Evolutionary conservation across 2,329 filamentous ascomycete genomes (phyloP).

Genomic region (Botrytis hyacinthi): DNA sequence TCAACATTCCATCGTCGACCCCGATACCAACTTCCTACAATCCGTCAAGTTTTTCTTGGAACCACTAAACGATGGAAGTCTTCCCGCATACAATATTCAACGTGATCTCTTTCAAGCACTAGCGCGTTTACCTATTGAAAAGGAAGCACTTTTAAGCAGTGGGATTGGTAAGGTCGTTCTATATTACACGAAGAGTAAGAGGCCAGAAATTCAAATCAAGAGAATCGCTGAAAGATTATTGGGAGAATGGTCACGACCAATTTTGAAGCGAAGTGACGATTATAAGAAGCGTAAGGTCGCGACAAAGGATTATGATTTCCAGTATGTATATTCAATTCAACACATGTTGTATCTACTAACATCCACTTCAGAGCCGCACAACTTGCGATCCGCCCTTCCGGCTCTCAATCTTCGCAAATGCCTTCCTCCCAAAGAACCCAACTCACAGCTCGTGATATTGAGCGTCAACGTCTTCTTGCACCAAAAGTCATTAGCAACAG

Average conservation of each 20-base stretch:
- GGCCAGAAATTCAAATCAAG: slow-evolving; percentile 84
- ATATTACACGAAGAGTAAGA: slow-evolving; percentile 95
- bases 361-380: slow-evolving; percentile 35
- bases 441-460: slow-evolving; percentile 40
- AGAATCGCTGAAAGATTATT: slow-evolving; percentile 89
- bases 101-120: slow-evolving; percentile 86
- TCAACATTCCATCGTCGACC: slow-evolving; percentile 81
- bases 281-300: slow-evolving; percentile 79
- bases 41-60: slow-evolving; percentile 97
- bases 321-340: slow-evolving; percentile 46
- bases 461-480: slow-evolving; percentile 58
- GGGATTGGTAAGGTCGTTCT: slow-evolving; percentile 95
- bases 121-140: slow-evolving; percentile 78
- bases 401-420: slow-evolving; percentile 34
- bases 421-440: slow-evolving; percentile 32
- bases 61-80: slow-evolving; percentile 86
- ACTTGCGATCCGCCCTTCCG: slow-evolving; percentile 39
- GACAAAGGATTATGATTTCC: slow-evolving; percentile 62
- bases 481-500: slow-evolving; percentile 55
- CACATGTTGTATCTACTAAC: slow-evolving; percentile 19
- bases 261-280: slow-evolving; percentile 89
- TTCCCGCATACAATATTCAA: slow-evolving; percentile 97
- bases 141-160: slow-evolving; percentile 84
- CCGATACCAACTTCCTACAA: slow-evolving; percentile 91
- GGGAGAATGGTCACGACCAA: slow-evolving; percentile 92